Evolutionary conservation across 768 basidiomycete species (phyloP).

Genomic region (Asterophora parasitica): DNA sequence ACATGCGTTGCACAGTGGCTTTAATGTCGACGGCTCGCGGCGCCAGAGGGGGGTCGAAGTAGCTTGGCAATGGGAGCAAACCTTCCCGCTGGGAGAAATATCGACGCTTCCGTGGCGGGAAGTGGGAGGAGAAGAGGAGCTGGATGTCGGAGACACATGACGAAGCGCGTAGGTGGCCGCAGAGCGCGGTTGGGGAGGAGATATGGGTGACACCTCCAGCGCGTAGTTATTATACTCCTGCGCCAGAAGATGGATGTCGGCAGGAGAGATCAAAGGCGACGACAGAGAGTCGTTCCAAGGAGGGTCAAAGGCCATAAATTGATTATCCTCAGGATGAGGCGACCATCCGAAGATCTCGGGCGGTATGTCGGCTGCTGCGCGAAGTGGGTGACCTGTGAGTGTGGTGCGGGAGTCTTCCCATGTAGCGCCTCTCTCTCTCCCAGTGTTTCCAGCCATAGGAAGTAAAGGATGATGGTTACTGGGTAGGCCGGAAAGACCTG

Average conservation of each 20-base stretch:
- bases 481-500: slow-evolving; percentile 8
- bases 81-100: slow-evolving; percentile 28
- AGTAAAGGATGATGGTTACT: background rate
- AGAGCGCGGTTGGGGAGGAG: slow-evolving; percentile 23
- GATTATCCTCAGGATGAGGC: slow-evolving; percentile 16
- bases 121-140: slow-evolving; percentile 19
- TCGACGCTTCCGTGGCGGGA: slow-evolving; percentile 27
- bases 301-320: slow-evolving; percentile 24
- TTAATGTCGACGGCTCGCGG: slow-evolving; percentile 39
- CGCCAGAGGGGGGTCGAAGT: slow-evolving; percentile 48
- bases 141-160: slow-evolving; percentile 17
- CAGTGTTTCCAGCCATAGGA: background rate
- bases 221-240: slow-evolving; percentile 24
- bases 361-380: slow-evolving; percentile 10
- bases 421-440: slow-evolving; percentile 5
- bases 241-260: slow-evolving; percentile 9
- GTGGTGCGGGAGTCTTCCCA: slow-evolving; percentile 11
- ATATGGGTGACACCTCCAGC: slow-evolving; percentile 28
- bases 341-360: slow-evolving; percentile 21
- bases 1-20: slow-evolving; percentile 44
- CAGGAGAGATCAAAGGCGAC: slow-evolving; percentile 21
- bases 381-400: slow-evolving; percentile 6
- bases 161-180: slow-evolving; percentile 21
- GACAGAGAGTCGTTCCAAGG: slow-evolving; percentile 25
- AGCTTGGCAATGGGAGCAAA: slow-evolving; percentile 43